phyloP scores from a whole-genome alignment of 306 rosid species.

The Vicia faba region DNA sequence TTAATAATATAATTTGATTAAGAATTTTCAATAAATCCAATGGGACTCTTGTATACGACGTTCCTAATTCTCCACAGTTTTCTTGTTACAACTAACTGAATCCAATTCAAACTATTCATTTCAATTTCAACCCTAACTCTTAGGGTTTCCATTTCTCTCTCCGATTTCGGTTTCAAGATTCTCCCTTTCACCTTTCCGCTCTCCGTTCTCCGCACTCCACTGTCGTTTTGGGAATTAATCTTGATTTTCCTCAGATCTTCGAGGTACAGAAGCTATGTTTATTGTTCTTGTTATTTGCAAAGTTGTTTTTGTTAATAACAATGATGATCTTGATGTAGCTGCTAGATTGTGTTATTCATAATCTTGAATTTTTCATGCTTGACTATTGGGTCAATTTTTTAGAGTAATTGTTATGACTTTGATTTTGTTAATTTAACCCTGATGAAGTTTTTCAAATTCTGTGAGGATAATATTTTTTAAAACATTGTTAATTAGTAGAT shows the following conservation, averaged over 20 bases:
- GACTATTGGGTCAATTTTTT: slow-evolving; percentile 6
- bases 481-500: not conserved
- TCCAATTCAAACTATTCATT: slow-evolving; percentile 1
- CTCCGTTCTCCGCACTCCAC: not conserved
- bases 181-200: not conserved
- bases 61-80: not conserved
- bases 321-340: not conserved
- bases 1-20: too few species aligned
- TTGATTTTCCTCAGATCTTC: slow-evolving; percentile 17
- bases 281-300: not conserved
- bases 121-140: not conserved
- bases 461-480: not conserved
- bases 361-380: not conserved
- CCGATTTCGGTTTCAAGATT: slow-evolving; percentile 8
- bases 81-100: not conserved
- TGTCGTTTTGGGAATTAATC: not conserved
- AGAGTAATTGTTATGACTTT: not conserved
- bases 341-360: not conserved
- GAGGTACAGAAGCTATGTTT: slow-evolving; percentile 14
- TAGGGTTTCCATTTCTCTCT: slow-evolving; percentile 21
- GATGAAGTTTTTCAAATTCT: slow-evolving; percentile 2
- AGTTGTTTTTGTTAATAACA: not conserved
- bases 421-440: slow-evolving; percentile 10
- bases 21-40: too few species aligned
- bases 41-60: not conserved